Percentiles rank a stretch among this genome's conserved stretches.
phyloP scores from a whole-genome alignment of 2,329 filamentous ascomycete genomes.

The Pestalotiopsis sp. region DNA sequence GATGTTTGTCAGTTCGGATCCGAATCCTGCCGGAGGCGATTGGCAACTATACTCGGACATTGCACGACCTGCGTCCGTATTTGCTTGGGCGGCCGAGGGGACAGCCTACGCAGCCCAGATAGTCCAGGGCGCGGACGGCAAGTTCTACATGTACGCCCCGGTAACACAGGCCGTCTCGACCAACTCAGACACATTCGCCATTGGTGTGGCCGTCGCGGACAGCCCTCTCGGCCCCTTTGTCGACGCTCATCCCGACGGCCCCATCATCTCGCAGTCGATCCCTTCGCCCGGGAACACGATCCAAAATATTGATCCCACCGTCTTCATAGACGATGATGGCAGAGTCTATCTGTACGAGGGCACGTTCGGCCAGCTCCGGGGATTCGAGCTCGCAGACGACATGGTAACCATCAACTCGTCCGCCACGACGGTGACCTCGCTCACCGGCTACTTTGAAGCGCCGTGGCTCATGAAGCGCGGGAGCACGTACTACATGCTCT shows the following conservation, averaged over 20 bases:
- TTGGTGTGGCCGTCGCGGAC: constrained; percentile 40
- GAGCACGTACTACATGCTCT: constrained; percentile 41
- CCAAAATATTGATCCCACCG: constrained; percentile 43
- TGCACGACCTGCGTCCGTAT: constrained; percentile 31
- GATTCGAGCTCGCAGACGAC: constrained; percentile 36
- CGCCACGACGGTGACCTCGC: constrained; percentile 21
- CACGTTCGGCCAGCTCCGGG: constrained; percentile 37
- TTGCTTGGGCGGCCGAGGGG: constrained; percentile 36
- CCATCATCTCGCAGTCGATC: constrained; percentile 38
- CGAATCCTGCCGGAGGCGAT: constrained; percentile 31
- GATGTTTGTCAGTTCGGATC: constrained; percentile 32
- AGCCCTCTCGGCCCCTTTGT: constrained; percentile 36
- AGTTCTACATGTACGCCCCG: constrained; percentile 40
- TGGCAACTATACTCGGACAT: constrained; percentile 37
- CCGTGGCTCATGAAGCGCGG: constrained; percentile 40
- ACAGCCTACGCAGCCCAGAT: constrained; percentile 40
- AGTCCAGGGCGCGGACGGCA: constrained; percentile 34
- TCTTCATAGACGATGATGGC: constrained; percentile 38
- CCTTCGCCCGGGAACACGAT: constrained; percentile 35
- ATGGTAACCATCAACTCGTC: constrained; percentile 37
- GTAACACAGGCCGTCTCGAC: constrained; percentile 30
- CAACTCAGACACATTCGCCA: constrained; percentile 37
- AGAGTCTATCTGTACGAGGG: constrained; percentile 41
- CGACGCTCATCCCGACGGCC: constrained; percentile 36
- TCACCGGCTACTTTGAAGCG: constrained; percentile 40